Conservation (phyloP, 768 basidiomycete genomes). For the Suillus hirtellus region DNA sequence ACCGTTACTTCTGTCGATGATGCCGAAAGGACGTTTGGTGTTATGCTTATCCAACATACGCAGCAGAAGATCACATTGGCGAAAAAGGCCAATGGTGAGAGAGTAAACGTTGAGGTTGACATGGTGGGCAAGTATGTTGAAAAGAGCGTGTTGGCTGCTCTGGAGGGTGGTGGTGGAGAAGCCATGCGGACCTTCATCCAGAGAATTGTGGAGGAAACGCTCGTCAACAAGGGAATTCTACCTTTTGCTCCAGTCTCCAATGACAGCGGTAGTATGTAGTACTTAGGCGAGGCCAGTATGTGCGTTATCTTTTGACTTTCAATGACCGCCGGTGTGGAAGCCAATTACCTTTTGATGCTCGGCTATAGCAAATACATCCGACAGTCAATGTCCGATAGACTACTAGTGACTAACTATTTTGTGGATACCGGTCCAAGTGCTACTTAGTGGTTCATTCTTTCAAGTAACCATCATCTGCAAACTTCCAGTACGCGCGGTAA, state of each 20-base stretch:
- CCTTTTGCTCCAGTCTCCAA: background rate
- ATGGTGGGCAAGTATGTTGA: conserved; percentile 92
- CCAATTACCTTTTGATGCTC: background rate
- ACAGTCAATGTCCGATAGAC: background rate
- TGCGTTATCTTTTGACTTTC: background rate
- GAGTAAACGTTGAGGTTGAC: conserved; percentile 94
- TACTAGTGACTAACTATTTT: background rate
- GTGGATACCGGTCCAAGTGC: conserved; percentile 9
- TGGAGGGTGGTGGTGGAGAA: conserved; percentile 54
- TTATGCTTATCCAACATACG: conserved; percentile 96
- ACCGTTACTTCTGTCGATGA: conserved; percentile 84
- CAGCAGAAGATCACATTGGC: conserved; percentile 84
- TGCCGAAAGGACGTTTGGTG: conserved; percentile 60
- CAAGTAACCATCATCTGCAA: conserved; percentile 12
- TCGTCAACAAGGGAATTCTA: conserved; percentile 51
- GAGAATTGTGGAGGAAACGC: conserved; percentile 55
- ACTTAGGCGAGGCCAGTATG: background rate
- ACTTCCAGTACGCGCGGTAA: background rate
- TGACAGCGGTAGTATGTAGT: background rate
- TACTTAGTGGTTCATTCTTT: conserved; percentile 10
- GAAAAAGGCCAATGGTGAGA: conserved; percentile 71
- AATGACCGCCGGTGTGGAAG: background rate
- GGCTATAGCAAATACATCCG: conserved; percentile 2
- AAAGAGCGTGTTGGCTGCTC: conserved; percentile 74
- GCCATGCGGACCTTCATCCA: conserved; percentile 52